These are phyloP conservation scores for Hirsutella minnesotensis DNA, from an alignment of 2,329 filamentous ascomycete genomes.

Conservation along the genomic window DNA sequence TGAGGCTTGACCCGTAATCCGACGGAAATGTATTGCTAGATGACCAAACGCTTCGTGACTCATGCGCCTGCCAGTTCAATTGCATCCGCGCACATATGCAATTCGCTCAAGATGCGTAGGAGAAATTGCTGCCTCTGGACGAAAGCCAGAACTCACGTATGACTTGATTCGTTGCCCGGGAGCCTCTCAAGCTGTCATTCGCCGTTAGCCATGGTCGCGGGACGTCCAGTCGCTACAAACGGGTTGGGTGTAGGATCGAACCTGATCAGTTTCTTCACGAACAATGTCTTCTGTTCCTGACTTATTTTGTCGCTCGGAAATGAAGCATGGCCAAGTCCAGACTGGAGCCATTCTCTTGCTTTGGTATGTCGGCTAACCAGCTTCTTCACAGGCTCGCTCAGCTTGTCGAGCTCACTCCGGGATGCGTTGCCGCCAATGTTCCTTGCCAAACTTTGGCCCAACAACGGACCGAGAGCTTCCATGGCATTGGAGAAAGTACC, in stretches of 20 bases:
- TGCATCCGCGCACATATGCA: too few species aligned
- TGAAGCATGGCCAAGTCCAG: constrained; percentile 39
- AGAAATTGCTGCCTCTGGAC: constrained; percentile 49
- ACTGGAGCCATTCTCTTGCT: constrained; percentile 51
- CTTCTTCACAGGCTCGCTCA: constrained; percentile 61
- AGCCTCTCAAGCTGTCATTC: constrained; percentile 45
- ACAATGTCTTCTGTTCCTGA: constrained; percentile 46
- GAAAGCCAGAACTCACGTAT: constrained; percentile 64
- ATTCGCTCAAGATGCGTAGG: constrained; percentile 39
- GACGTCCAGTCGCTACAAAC: not conserved
- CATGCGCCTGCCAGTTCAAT: too few species aligned
- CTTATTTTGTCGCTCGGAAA: constrained; percentile 51
- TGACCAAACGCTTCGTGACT: too few species aligned
- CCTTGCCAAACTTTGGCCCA: constrained; percentile 47
- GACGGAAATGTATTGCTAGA: too few species aligned
- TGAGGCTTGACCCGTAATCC: too few species aligned
- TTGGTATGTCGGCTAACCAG: constrained; percentile 44
- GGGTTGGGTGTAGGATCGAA: constrained; percentile 15
- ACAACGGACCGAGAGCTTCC: constrained; percentile 45
- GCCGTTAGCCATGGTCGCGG: not conserved
- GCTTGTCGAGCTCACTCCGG: constrained; percentile 59
- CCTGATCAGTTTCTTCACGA: constrained; percentile 55
- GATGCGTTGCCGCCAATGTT: constrained; percentile 59
- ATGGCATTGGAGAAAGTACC: constrained; percentile 37
- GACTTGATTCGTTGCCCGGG: constrained; percentile 51